Percentiles rank a stretch among this genome's conserved stretches.
These are phyloP conservation scores for Wolfiporia cocos DNA, from an alignment of 1,284 basidiomycete genomes.

Conservation along the genomic window DNA sequence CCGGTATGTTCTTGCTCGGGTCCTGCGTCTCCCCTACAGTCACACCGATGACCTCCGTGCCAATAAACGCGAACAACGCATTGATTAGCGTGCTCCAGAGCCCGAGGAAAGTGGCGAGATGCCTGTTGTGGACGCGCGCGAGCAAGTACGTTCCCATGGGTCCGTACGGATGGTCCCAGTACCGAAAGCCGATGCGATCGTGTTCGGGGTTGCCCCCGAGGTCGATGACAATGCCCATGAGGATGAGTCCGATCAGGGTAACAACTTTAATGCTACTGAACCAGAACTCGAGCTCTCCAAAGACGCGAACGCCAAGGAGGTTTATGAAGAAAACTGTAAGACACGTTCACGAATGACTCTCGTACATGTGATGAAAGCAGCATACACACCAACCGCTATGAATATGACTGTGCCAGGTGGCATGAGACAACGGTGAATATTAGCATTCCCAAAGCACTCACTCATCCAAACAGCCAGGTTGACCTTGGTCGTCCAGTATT, in stretches of 20 bases:
- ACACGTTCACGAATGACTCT: not conserved
- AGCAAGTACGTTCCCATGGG: conserved; percentile 33
- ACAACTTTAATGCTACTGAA: conserved; percentile 32
- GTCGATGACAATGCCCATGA: conserved; percentile 48
- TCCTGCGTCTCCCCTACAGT: conserved; percentile 42
- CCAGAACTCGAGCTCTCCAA: conserved; percentile 52
- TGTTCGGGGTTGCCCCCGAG: conserved; percentile 52
- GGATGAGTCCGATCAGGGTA: conserved; percentile 40
- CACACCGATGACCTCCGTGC: conserved; percentile 47
- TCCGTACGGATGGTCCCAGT: conserved; percentile 41
- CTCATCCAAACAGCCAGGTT: conserved; percentile 55
- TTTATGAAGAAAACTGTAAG: conserved; percentile 46
- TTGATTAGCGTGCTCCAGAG: conserved; percentile 50
- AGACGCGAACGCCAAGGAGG: conserved; percentile 45
- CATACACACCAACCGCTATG: conserved; percentile 27
- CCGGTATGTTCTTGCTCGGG: conserved; percentile 53
- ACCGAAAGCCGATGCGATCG: conserved; percentile 47
- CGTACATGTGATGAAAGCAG: conserved; percentile 1
- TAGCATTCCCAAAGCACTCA: conserved; percentile 21
- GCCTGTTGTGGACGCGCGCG: conserved; percentile 37
- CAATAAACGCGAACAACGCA: conserved; percentile 53
- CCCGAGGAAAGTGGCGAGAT: conserved; percentile 48
- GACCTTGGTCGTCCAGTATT: conserved; percentile 53
- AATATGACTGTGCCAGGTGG: conserved; percentile 1
- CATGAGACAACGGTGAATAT: not conserved